Base-by-base conservation (phyloP, 306 rosid species). In the Urtica urens region DNA sequence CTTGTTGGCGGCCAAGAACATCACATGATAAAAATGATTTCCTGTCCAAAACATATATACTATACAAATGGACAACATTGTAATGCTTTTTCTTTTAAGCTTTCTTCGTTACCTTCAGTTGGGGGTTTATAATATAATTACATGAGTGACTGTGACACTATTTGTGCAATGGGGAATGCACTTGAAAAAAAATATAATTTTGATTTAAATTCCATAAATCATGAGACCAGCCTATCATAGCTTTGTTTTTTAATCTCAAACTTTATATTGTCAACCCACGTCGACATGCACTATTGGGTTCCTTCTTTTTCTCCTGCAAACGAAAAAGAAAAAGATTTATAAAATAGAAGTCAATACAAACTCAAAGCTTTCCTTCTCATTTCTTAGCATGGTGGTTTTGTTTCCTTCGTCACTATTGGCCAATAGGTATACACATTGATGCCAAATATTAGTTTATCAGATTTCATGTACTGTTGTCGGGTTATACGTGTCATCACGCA, bases 231-330 rank as follows among this genome's bases (percentile, higher is more conserved):
- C 31, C 25, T 28, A 28, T 28, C 33, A 28, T 28, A n/a, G n/a
- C n/a, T n/a, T 48, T 28, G 31, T 25, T 30, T 49, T 49, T 49
- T 29, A 25, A 49, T 46, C 20, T 15, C 27, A 44, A 10, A 3
- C 27, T 24, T 25, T 46, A 19, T 19, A 17, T 31, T 30, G 39
- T 49, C 23, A 27, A 22, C 55, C 16, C 34, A 48, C 25, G 55
- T 49, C 17, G 26, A 18, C 41, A 49, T 12, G 55, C 55, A 49
- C 55, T 49, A 49, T 28, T 3, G 7, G 33, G 10, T 37, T 28
- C 8, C 14, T 28, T 20, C 23, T 30, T 28, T 30, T 25, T 17
- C 18, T 6, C 16, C 2, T 16, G 1, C 6, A 49, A 49, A 49
- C n/a, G 5, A 44, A 44, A 44, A 17, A 46, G 18, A 23, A 46